These are phyloP conservation scores for Curvularia sp. DNA, from an alignment of 2,329 filamentous ascomycete species.

Conservation along the genomic window DNA sequence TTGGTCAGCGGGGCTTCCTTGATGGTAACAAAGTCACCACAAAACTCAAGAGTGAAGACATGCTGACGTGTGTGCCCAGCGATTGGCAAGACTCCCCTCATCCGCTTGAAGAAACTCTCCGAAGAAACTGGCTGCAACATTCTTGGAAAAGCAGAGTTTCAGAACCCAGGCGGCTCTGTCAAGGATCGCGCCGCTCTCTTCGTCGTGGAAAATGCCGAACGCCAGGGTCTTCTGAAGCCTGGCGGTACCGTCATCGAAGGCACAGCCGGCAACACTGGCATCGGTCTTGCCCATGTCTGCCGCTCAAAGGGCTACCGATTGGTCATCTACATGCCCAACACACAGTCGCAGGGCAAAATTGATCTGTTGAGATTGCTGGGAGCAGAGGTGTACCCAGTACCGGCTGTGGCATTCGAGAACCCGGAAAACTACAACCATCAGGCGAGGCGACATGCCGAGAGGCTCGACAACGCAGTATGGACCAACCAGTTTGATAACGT, in stretches of 20 bases:
- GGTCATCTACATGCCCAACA: conserved; percentile 99
- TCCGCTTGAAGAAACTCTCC: conserved; percentile 86
- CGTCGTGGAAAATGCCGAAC: conserved; percentile 92
- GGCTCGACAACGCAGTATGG: conserved; percentile 89
- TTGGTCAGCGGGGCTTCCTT: conserved; percentile 75
- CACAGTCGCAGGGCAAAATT: conserved; percentile 97
- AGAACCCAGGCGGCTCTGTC: conserved; percentile 94
- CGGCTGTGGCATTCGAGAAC: conserved; percentile 94
- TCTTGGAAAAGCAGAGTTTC: conserved; percentile 97
- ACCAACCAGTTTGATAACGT: conserved; percentile 99
- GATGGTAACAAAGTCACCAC: conserved; percentile 68
- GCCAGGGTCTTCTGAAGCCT: conserved; percentile 78
- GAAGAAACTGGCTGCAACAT: conserved; percentile 91
- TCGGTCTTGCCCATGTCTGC: conserved; percentile 96
- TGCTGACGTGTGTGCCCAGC: conserved; percentile 60
- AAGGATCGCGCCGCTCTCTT: conserved; percentile 97
- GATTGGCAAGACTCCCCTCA: conserved; percentile 96
- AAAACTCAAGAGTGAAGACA: background rate
- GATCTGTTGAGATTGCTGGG: conserved; percentile 89
- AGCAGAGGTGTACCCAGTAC: conserved; percentile 94
- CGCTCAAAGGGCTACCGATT: conserved; percentile 89
- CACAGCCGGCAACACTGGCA: conserved; percentile 96
- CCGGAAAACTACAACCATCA: conserved; percentile 98
- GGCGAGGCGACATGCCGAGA: conserved; percentile 86
- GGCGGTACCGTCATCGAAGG: conserved; percentile 97